Base-by-base conservation (phyloP, 805 yeast genomes). In the Helenozyma rhizophorensis region DNA sequence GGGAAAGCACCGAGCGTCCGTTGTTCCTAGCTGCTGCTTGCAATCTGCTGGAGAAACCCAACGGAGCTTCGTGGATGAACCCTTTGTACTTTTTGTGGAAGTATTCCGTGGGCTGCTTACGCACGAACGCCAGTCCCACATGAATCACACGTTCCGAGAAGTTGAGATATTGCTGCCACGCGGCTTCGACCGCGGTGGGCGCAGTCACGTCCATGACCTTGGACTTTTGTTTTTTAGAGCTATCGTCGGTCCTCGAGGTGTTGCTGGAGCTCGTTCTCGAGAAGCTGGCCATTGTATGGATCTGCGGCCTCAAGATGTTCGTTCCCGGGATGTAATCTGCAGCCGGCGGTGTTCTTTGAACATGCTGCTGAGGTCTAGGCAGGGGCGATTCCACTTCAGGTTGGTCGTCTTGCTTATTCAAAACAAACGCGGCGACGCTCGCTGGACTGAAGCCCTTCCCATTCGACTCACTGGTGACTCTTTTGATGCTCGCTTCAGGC, bases 11-110 rank as follows among this genome's bases (percentile, higher is more conserved):
- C 1, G 58, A 40, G 9, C 51, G 47, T 4, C 47, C 36, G 24
- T 47, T 45, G 10, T 50, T 36, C 9, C 37, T 39, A 14, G 36
- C 30, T 2, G 43, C 34, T 3, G 50, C 39, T 35, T 52, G 57
- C 21, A 54, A 30, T 31, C 50, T 48, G 28, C 48, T 56, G 9
- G 42, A 46, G 35, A 52, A 45, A 3, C 76, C 78, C 24, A 78
- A 53, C 0, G 84, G 83, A 1, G 81, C 65, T 40, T 78, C 83
- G 27, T 72, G 75, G 14, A 81, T 49, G 41, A 65, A 59, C 0
- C 85, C 85, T 43, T 64, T 72, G 38, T 69, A 66, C 37, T 68
- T 78, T 53, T 65, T 75, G 40, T 80, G 86, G 42, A 83, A 69
- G 0, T 39, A 28, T 5, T 71, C 78, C 0, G 76, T 72, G 2